Percentiles rank a stretch among this genome's conserved stretches.
phyloP scores from a whole-genome alignment of 1,284 basidiomycete genomes.

The Ustilago hordei region DNA sequence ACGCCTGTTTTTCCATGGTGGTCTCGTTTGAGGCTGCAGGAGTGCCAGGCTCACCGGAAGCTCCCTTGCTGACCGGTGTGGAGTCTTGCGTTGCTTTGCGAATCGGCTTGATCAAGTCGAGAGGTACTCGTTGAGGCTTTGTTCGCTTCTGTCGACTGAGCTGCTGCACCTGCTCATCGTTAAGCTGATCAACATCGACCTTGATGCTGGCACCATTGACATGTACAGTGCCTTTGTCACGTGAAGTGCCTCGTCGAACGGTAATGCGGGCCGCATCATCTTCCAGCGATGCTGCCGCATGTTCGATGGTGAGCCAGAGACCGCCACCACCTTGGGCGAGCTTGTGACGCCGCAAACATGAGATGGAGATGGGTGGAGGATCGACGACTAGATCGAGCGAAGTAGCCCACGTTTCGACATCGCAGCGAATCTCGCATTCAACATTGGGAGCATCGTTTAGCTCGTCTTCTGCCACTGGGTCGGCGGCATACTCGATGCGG shows the following conservation, averaged over 20 bases:
- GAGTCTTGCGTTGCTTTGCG: conserved; percentile 17
- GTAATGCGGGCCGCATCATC: conserved; percentile 77
- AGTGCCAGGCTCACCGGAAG: conserved; percentile 2
- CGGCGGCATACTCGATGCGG: conserved; percentile 84
- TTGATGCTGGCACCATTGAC: conserved; percentile 88
- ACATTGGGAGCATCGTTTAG: conserved; percentile 73
- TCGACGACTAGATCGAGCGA: conserved; percentile 92
- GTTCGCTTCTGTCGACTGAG: conserved; percentile 86
- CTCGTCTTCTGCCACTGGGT: conserved; percentile 22
- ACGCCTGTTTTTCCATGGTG: conserved; percentile 11
- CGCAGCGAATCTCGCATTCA: conserved; percentile 94
- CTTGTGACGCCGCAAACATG: conserved; percentile 86
- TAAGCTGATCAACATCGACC: conserved; percentile 91
- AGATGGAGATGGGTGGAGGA: conserved; percentile 87
- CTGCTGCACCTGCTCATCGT: conserved; percentile 86
- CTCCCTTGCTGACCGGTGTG: neutral
- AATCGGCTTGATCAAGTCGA: conserved; percentile 75
- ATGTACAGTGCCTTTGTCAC: conserved; percentile 82
- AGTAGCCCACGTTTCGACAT: conserved; percentile 88
- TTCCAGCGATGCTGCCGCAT: conserved; percentile 81
- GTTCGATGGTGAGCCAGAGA: conserved; percentile 93
- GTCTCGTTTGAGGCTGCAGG: neutral
- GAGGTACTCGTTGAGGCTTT: conserved; percentile 85
- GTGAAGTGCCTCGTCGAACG: conserved; percentile 77
- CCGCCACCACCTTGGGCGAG: conserved; percentile 90